Conservation (phyloP, 106 monocot genomes). For the Allium cepa region DNA sequence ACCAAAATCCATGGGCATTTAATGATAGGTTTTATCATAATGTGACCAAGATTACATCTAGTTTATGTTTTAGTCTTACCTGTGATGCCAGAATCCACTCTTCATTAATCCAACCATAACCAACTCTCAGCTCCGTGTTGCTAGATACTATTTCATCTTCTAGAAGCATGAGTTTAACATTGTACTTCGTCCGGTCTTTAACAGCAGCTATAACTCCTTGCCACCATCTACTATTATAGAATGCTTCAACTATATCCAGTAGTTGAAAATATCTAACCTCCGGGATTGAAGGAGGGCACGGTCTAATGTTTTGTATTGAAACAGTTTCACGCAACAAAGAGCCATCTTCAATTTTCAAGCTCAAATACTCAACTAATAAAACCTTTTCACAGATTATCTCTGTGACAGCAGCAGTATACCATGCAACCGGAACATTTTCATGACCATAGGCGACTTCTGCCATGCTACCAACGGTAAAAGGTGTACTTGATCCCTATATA, state of each 20-base stretch:
- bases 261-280: background rate
- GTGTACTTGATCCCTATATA: slow-evolving; percentile 7
- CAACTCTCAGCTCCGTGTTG: slow-evolving; percentile 9
- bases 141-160: slow-evolving; percentile 32
- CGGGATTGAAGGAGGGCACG: background rate
- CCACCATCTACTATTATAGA: slow-evolving; percentile 19
- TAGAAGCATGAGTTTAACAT: slow-evolving; percentile 13
- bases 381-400: slow-evolving; percentile 15
- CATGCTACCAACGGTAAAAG: slow-evolving; percentile 1
- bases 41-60: no score
- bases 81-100: slow-evolving; percentile 14
- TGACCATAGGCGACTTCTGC: slow-evolving; percentile 15
- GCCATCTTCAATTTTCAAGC: background rate
- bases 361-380: slow-evolving; percentile 19
- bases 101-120: slow-evolving; percentile 9
- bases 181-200: background rate
- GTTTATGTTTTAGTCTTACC: slow-evolving; percentile 4
- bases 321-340: slow-evolving; percentile 15
- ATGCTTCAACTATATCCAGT: slow-evolving; percentile 27
- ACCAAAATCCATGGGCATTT: no score
- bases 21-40: no score
- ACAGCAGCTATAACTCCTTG: slow-evolving; percentile 11
- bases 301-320: slow-evolving; percentile 17
- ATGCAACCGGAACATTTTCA: slow-evolving; percentile 7
- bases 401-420: slow-evolving; percentile 16